These are phyloP conservation scores for Boletus sp. DNA, from an alignment of 768 basidiomycete genomes.

Conservation along the genomic window DNA sequence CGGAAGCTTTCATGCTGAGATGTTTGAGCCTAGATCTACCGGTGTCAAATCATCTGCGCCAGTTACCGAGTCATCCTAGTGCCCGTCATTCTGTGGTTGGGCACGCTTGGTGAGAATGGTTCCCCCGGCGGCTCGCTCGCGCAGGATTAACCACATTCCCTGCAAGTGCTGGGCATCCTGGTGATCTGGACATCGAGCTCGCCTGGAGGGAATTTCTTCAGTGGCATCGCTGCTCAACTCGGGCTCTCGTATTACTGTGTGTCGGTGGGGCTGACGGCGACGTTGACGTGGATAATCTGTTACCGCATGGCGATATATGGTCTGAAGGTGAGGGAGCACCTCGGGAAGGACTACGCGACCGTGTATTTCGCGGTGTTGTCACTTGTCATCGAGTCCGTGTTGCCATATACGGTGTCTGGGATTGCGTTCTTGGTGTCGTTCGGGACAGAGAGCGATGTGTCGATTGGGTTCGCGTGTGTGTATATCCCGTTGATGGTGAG, in stretches of 20 bases:
- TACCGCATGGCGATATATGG: constrained; percentile 16
- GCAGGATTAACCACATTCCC: background rate
- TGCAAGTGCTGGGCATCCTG: constrained; percentile 18
- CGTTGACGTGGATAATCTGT: constrained; percentile 20
- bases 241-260: constrained; percentile 21
- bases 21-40: constrained; percentile 32
- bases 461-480: constrained; percentile 16
- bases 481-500: constrained; percentile 26
- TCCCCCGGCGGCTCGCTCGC: rapidly evolving
- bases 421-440: constrained; percentile 24
- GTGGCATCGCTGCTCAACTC: constrained; percentile 10
- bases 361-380: constrained; percentile 19
- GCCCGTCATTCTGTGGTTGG: constrained; percentile 22
- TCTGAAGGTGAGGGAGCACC: constrained; percentile 5
- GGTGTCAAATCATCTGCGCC: constrained; percentile 36
- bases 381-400: constrained; percentile 22
- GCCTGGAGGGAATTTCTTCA: constrained; percentile 20
- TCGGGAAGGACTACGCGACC: constrained; percentile 19
- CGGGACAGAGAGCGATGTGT: constrained; percentile 11
- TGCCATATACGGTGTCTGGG: constrained; percentile 26
- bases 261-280: constrained; percentile 19
- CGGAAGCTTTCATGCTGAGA: background rate
- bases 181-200: constrained; percentile 12
- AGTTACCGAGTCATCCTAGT: constrained; percentile 13
- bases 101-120: constrained; percentile 23